These are phyloP conservation scores for Groenewaldozyma auringiensis DNA, from an alignment of 1,139 yeast genomes.

Conservation along the genomic window DNA sequence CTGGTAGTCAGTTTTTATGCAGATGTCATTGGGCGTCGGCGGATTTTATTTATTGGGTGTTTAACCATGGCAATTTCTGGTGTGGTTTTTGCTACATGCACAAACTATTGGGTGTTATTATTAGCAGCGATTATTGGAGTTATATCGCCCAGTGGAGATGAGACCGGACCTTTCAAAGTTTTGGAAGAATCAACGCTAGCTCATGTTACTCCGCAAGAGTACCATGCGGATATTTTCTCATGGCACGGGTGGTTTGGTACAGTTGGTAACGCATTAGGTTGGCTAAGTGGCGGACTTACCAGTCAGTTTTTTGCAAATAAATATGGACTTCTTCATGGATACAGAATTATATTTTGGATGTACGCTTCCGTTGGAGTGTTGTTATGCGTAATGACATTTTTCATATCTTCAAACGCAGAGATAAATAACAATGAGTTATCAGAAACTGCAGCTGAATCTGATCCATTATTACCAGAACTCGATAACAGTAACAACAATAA, in stretches of 20 bases:
- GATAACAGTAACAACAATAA: background rate
- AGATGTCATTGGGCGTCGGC: conserved; percentile 63
- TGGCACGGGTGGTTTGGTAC: conserved; percentile 61
- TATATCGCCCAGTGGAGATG: conserved; percentile 86
- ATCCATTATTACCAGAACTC: conserved; percentile 4
- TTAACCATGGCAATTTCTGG: conserved; percentile 69
- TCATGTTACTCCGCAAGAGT: conserved; percentile 59
- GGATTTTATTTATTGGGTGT: conserved; percentile 58
- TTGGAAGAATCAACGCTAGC: conserved; percentile 84
- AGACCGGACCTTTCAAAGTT: conserved; percentile 87
- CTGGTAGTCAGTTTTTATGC: conserved; percentile 72
- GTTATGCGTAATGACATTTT: conserved; percentile 48
- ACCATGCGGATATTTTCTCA: conserved; percentile 71
- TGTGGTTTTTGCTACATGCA: conserved; percentile 46
- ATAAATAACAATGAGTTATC: background rate
- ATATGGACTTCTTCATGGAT: conserved; percentile 37
- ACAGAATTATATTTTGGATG: conserved; percentile 45
- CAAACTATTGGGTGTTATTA: conserved; percentile 49
- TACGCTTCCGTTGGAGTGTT: conserved; percentile 51
- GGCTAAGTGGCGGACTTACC: conserved; percentile 54
- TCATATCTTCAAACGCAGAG: conserved; percentile 53
- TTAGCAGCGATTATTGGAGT: conserved; percentile 61
- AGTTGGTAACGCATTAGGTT: conserved; percentile 69
- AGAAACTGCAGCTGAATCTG: conserved; percentile 7
- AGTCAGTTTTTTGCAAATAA: conserved; percentile 35